A percentile compares a stretch with the other conserved stretches of the same genome.
These are phyloP conservation scores for Podila verticillata DNA, from an alignment of 192 early-diverging fungal species.

Conservation along the genomic window DNA sequence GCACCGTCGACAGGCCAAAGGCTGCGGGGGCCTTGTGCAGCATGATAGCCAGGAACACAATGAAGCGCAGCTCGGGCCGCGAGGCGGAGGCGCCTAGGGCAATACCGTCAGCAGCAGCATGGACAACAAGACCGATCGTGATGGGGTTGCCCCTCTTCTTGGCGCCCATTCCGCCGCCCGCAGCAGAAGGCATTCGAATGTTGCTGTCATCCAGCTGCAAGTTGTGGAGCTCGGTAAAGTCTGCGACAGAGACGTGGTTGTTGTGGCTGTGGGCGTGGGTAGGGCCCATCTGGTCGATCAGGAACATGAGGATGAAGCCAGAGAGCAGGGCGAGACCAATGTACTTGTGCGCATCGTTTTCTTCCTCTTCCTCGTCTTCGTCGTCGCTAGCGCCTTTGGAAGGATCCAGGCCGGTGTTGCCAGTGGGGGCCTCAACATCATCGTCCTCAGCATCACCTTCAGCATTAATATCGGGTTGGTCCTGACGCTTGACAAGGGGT, in stretches of 20 bases:
- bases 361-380: slow-evolving; percentile 11
- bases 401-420: not conserved
- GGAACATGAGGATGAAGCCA: slow-evolving; percentile 91
- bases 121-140: slow-evolving; percentile 94
- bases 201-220: slow-evolving; percentile 39
- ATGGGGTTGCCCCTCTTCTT: slow-evolving; percentile 61
- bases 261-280: slow-evolving; percentile 52
- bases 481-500: slow-evolving; percentile 26
- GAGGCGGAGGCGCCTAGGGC: slow-evolving; percentile 90
- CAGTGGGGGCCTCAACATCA: not conserved
- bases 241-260: slow-evolving; percentile 28
- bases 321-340: slow-evolving; percentile 83
- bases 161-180: slow-evolving; percentile 41
- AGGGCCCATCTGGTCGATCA: slow-evolving; percentile 80
- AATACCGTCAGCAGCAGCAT: slow-evolving; percentile 95
- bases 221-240: slow-evolving; percentile 39
- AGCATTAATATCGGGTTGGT: not conserved
- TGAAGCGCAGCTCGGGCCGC: slow-evolving; percentile 66
- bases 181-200: slow-evolving; percentile 48
- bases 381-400: not conserved
- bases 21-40: slow-evolving; percentile 96
- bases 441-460: not conserved
- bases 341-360: slow-evolving; percentile 60
- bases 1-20: slow-evolving; percentile 89
- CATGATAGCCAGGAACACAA: slow-evolving; percentile 95